Evolutionary conservation across 805 yeast genomes (phyloP), one percentile per base, ranked within the genome.

Genomic region (Schwanniomyces polymorphus): DNA sequence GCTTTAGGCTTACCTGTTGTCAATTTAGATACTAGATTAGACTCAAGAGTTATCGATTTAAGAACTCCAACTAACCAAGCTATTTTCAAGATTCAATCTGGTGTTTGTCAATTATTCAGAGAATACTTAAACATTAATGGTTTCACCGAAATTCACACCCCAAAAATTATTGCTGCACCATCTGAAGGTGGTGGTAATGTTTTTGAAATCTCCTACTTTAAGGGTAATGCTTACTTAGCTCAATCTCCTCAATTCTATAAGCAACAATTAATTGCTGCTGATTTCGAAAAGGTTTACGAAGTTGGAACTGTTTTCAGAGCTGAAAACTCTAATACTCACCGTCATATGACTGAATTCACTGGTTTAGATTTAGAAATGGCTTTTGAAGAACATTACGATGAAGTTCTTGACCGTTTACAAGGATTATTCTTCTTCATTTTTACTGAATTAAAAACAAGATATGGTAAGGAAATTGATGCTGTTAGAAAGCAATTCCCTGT

Each of bases 301-400:
- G 80, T 94, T 62, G 98, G 94, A 1, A 98, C 99, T 31, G 98
- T 94, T 38, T 94, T 94, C 82, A 84, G 99, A 74, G 99, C 99
- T 48, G 99, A 94, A 72, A 92, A 94, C 79, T 92, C 98, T 52
- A 91, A 94, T 78, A 92, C 99, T 17, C 98, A 94, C 72, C 91
- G 99, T 76, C 99, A 94, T 73, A 86, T 94, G 96, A 94, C 99
- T 47, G 99, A 94, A 74, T 94, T 94, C 69, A 88, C 87, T 52
- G 99, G 99, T 49, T 84, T 95, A 60, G 99, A 94, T 78, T 74
- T 94, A 74, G 99, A 94, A 74, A 91, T 94, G 96, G 88, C 97
- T 9, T 88, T 94, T 64, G 98, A 94, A 75, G 97, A 91, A 75
- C 97, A 94, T 74, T 94, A 94, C 70, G 95, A 94, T 64, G 99